These are phyloP conservation scores for Melanogaster broomeanus DNA, from an alignment of 768 basidiomycete genomes.

Conservation along the genomic window DNA sequence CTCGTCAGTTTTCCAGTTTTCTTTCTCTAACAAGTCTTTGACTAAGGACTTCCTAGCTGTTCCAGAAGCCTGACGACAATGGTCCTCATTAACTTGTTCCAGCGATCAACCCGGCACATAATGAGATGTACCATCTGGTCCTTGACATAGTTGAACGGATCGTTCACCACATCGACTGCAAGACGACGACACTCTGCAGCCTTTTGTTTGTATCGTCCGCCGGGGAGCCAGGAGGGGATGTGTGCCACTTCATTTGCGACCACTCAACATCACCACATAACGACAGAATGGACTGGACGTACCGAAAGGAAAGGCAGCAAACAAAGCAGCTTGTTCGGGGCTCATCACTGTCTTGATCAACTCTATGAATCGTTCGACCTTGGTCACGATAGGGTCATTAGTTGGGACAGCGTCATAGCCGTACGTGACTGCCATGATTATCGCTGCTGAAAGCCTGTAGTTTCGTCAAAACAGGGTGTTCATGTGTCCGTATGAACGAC, in stretches of 20 bases:
- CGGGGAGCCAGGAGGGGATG: conserved; percentile 37
- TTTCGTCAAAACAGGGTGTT: background rate
- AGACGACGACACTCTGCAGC: conserved; percentile 20
- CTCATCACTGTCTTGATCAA: conserved; percentile 15
- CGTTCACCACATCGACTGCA: conserved; percentile 21
- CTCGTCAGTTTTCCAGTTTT: background rate
- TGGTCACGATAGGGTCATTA: conserved; percentile 30
- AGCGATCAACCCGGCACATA: background rate
- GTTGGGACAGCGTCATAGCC: conserved; percentile 25
- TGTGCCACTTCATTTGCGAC: conserved; percentile 14
- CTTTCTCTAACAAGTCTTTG: conserved; percentile 11
- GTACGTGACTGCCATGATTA: conserved; percentile 27
- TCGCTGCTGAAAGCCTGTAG: conserved; percentile 21
- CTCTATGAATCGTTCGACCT: conserved; percentile 5
- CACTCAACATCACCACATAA: background rate
- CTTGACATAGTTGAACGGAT: conserved; percentile 22
- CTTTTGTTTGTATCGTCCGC: conserved; percentile 24
- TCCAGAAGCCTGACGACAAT: conserved; percentile 15
- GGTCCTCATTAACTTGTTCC: background rate
- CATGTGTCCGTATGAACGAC: conserved; percentile 9
- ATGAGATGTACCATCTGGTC: conserved; percentile 19
- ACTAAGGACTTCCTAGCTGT: conserved; percentile 24
- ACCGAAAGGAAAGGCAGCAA: conserved; percentile 28
- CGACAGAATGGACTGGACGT: background rate
- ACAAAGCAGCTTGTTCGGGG: conserved; percentile 22